These are phyloP conservation scores for Kwoniella botswanensis DNA, from an alignment of 768 basidiomycete species.

Conservation along the genomic window DNA sequence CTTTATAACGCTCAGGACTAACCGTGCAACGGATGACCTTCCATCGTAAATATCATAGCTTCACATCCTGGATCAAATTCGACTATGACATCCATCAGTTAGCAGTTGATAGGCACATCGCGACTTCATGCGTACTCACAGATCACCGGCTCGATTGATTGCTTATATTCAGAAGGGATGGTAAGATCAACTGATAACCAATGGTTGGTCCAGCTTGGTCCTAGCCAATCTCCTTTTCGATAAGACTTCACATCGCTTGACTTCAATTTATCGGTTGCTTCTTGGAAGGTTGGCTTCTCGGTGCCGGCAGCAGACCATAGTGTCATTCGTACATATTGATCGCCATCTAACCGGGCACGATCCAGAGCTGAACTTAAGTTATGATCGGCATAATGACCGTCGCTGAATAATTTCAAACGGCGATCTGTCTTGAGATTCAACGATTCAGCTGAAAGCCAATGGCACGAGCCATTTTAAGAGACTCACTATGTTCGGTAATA, in stretches of 20 bases:
- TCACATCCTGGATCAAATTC: conserved; percentile 96
- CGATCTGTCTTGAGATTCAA: conserved; percentile 12
- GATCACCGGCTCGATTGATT: conserved; percentile 78
- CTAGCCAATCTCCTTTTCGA: conserved; percentile 84
- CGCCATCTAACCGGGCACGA: conserved; percentile 69
- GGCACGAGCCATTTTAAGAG: too few species aligned
- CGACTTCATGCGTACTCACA: conserved; percentile 18
- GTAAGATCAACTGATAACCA: conserved; percentile 87
- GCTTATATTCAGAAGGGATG: conserved; percentile 73
- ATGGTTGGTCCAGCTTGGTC: conserved; percentile 94
- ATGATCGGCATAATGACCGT: conserved; percentile 77
- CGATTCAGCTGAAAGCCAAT: neutral
- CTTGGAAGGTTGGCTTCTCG: conserved; percentile 78
- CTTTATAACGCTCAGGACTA: neutral
- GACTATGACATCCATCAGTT: conserved; percentile 3
- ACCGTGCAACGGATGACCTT: conserved; percentile 79
- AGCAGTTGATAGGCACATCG: neutral
- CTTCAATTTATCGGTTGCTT: conserved; percentile 62
- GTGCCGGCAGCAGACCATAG: conserved; percentile 88
- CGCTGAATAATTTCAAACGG: conserved; percentile 50
- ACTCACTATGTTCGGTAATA: conserved; percentile 32
- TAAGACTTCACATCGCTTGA: conserved; percentile 60
- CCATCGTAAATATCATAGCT: conserved; percentile 81
- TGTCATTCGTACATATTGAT: conserved; percentile 67
- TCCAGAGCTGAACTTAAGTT: conserved; percentile 81